Evolutionary conservation across 768 basidiomycete species (phyloP).

Genomic region (Coprinellus micaceus): DNA sequence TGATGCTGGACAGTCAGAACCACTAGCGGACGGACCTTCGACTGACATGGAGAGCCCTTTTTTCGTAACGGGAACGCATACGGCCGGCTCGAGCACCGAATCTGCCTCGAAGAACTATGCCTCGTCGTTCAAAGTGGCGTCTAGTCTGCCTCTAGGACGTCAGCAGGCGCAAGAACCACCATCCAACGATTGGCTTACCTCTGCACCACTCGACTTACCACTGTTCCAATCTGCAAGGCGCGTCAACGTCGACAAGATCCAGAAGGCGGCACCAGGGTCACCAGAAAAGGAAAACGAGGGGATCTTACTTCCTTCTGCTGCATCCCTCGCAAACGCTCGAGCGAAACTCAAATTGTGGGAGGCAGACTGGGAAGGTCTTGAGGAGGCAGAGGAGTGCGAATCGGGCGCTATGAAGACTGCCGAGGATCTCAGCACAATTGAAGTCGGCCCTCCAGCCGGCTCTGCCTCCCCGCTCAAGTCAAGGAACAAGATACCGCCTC

Average conservation of each 20-base stretch:
- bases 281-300: constrained; percentile 23
- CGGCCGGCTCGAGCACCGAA: neutral
- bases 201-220: neutral
- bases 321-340: constrained; percentile 52
- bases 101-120: neutral
- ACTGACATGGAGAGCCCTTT: constrained; percentile 44
- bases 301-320: constrained; percentile 48
- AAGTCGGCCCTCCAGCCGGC: too few species aligned
- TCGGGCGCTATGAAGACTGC: constrained; percentile 20
- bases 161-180: neutral
- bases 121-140: neutral
- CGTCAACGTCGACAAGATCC: constrained; percentile 4
- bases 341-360: constrained; percentile 50
- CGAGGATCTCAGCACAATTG: neutral
- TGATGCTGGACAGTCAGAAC: constrained; percentile 5
- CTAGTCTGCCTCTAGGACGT: neutral
- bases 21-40: constrained; percentile 1
- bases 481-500: neutral
- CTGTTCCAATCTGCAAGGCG: neutral
- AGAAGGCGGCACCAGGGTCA: constrained; percentile 18
- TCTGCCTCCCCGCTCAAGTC: too few species aligned
- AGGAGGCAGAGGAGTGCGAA: constrained; percentile 21
- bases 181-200: neutral
- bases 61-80: constrained; percentile 10
- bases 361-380: constrained; percentile 27